Base-by-base conservation (phyloP, 139 green algal species). In the Closterium sp. region DNA sequence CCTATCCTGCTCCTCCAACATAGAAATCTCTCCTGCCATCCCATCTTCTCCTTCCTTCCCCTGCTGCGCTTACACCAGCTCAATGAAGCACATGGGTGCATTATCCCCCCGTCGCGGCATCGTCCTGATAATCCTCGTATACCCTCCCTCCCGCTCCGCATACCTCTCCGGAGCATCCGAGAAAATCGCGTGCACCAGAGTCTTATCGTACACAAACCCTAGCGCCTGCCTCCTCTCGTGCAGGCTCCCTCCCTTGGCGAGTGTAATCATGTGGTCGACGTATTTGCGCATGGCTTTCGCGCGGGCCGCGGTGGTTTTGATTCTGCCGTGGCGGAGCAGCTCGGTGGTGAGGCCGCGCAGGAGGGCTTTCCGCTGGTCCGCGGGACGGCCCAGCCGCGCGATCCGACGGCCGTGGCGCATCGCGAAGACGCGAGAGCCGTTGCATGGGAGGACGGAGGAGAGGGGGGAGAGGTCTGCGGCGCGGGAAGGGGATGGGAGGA, bases 211-310 rank as follows among this genome's bases (percentile, higher is more conserved):
- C 0, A 99, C 88, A 93, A 97, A 99, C 7, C 91, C 96, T 86
- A 98, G 93, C 3, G 97, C 98, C 96, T 98, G 95, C 86, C 87
- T 29, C 22, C 94, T 45, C 34, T 94, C 85, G 62, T 96, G 98
- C 73, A 99, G 95, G 32, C 93, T 96, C 50, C 97, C 97, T 32
- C 97, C 95, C 97, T 99, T 99, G 50, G 98, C 98, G 87, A 99
- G 96, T 24, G 95, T 97, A 89, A 99, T 99, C 96, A 99, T 99
- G 91, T 99, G 97, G 95, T 99, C 98, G 31, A 99, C 98, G 88
- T 97, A 97, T 91, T 98, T 97, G 32, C 97, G 95, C 85, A 99
- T 97, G 13, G 98, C 98, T 95, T 99, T 99, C 86, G 98, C 98
- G 73, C 91, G 91, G 0, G 86, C 97, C 97, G 97, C 98, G 22